A percentile compares a stretch with the other conserved stretches of the same genome.
phyloP scores from a whole-genome alignment of 148 eudicot species.

The Rhododendron kiyosumense region DNA sequence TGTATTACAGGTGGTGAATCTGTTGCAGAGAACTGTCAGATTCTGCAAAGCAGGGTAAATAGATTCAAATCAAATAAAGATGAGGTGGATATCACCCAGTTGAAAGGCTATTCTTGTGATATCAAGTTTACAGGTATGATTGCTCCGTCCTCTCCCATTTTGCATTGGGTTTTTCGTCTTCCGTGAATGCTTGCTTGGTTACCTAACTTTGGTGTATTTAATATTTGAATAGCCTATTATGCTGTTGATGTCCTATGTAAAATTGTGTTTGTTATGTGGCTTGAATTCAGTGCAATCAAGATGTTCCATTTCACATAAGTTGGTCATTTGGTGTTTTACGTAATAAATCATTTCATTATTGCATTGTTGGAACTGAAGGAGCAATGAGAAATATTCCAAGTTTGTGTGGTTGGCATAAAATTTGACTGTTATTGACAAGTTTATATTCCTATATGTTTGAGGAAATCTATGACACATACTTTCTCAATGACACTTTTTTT shows the following conservation, averaged over 20 bases:
- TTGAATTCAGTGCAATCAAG: not conserved
- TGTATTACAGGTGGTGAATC: slow-evolving; percentile 84
- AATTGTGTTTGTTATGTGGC: not conserved
- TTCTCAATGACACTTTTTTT: not conserved
- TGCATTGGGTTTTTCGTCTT: not conserved
- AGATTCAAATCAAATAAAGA: slow-evolving; percentile 74
- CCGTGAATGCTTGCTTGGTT: not conserved
- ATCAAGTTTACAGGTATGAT: slow-evolving; percentile 76
- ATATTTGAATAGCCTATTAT: not conserved
- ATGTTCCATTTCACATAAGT: not conserved
- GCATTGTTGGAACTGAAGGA: not conserved
- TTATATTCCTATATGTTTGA: not conserved
- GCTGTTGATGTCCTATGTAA: not conserved
- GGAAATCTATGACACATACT: not conserved
- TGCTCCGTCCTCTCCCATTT: slow-evolving; percentile 2
- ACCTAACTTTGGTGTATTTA: not conserved
- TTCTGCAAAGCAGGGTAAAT: slow-evolving; percentile 93
- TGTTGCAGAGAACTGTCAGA: slow-evolving; percentile 86
- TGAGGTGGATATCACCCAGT: slow-evolving; percentile 39
- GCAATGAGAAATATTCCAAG: not conserved
- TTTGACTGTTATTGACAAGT: not conserved
- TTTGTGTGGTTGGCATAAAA: not conserved
- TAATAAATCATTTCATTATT: not conserved
- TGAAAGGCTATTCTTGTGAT: slow-evolving; percentile 87
- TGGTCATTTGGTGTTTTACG: not conserved